Evolutionary conservation across 495 filamentous ascomycete species (phyloP).

Genomic region (Penicillium fimorum): DNA sequence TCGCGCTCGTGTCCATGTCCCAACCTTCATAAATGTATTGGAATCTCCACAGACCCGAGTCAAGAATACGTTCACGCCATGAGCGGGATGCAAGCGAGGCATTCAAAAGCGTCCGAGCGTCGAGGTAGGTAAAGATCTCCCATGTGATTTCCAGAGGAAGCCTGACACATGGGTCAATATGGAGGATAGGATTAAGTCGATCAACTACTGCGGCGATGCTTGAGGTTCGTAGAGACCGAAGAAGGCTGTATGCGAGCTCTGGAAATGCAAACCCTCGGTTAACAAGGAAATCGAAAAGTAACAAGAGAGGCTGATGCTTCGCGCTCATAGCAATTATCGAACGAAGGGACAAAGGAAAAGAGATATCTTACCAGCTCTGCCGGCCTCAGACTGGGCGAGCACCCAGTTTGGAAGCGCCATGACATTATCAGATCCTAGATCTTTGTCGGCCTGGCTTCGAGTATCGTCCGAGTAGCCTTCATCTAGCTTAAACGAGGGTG

Average conservation of each 20-base stretch:
- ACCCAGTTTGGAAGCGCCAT: constrained; percentile 53
- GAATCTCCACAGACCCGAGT: constrained; percentile 81
- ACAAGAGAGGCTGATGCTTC: not conserved
- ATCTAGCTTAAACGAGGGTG: constrained; percentile 54
- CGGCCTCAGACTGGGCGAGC: constrained; percentile 49
- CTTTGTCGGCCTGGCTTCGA: constrained; percentile 53
- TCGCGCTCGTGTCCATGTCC: constrained; percentile 64
- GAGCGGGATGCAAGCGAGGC: constrained; percentile 73
- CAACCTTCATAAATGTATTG: constrained; percentile 84
- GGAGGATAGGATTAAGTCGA: constrained; percentile 70
- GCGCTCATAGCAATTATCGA: not conserved
- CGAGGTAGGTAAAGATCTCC: constrained; percentile 82
- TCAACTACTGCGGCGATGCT: constrained; percentile 76
- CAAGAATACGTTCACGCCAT: constrained; percentile 80
- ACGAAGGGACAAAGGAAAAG: not conserved
- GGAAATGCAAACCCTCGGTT: constrained; percentile 4
- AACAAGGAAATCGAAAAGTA: constrained; percentile 7
- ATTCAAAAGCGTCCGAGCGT: constrained; percentile 69
- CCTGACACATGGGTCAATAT: constrained; percentile 84
- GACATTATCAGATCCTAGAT: constrained; percentile 35
- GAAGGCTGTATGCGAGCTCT: constrained; percentile 56
- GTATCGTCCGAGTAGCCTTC: constrained; percentile 69
- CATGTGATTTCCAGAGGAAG: constrained; percentile 87
- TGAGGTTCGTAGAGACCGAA: constrained; percentile 72
- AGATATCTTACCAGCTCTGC: constrained; percentile 51